These are phyloP conservation scores for Magnaporthiopsis rhizophila DNA, from an alignment of 2,329 filamentous ascomycete species.

Conservation along the genomic window DNA sequence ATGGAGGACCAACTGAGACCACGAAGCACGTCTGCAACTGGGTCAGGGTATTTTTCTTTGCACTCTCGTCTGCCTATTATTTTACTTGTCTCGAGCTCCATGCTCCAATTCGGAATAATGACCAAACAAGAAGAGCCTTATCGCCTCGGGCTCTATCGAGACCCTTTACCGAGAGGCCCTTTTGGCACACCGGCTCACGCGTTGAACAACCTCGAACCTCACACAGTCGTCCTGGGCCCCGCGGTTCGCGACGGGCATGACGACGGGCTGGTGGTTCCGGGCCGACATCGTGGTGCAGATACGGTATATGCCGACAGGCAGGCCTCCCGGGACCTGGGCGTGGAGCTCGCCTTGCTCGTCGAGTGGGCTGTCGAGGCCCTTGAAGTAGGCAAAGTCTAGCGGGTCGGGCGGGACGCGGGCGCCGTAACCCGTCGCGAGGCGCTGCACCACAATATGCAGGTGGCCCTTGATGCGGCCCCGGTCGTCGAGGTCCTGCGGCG, in stretches of 20 bases:
- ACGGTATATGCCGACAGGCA: slow-evolving; percentile 39
- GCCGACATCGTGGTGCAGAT: slow-evolving; percentile 43
- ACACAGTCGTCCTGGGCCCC: slow-evolving; percentile 46
- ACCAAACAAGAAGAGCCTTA: no score
- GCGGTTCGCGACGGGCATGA: slow-evolving; percentile 49
- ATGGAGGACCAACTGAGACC: no score
- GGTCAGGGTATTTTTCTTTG: no score
- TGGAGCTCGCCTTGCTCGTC: slow-evolving; percentile 36
- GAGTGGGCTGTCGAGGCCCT: slow-evolving; percentile 46
- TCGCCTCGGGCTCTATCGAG: no score
- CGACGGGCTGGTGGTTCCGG: slow-evolving; percentile 46
- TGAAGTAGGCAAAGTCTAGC: slow-evolving; percentile 45
- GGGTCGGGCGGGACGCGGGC: slow-evolving; percentile 30
- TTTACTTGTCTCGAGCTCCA: no score
- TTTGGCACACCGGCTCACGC: neutral
- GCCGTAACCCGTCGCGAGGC: slow-evolving; percentile 25
- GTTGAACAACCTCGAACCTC: slow-evolving; percentile 32
- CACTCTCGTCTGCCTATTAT: no score
- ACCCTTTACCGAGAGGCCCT: no score
- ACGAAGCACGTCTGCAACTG: no score
- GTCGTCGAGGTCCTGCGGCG: slow-evolving; percentile 40
- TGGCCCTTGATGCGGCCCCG: slow-evolving; percentile 33
- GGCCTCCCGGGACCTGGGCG: slow-evolving; percentile 35
- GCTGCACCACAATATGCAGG: slow-evolving; percentile 44
- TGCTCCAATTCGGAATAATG: no score